Base-by-base conservation (phyloP, 768 basidiomycete species). In the Cantharellus cinnabarinus region DNA sequence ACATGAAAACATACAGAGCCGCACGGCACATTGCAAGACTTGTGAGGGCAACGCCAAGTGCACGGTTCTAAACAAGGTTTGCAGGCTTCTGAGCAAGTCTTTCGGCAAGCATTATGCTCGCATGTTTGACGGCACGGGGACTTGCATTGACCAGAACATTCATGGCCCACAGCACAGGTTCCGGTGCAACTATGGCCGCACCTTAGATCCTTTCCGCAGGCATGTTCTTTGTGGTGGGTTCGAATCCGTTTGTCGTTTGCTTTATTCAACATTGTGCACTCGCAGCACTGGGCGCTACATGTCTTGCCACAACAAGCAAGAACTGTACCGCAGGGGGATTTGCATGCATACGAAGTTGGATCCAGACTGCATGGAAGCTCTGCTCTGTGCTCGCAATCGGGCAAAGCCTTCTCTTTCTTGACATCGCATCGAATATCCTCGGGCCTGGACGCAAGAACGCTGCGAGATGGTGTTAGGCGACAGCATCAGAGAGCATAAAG, bases 41-140 rank as follows among this genome's bases (percentile, higher is more conserved):
- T 62, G 63, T 84, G 83, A 5, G 71, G 63, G 63, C 83, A 85
- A 59, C 50, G 64, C 79, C 83, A 84, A 2, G 70, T 71, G 62
- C 83, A 85, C 3, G 73, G 68, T 63, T 80, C 76, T 63, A 77
- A 74, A 65, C 83, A 85, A 2, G 81, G 80, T 0, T 77, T 72
- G 62, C 82, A 83, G 1, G 77, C 75, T 0, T 64, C 69, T 1
- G 74, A 77, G 61, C 83, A 84, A 15, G 68, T 63, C 0, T 66
- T 64, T 3, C 59, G 69, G 65, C 82, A 83, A 7, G 66, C 68
- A 1, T 76, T 70, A 65, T 83, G 82, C 14, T 64, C 50, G 63
- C 82, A 84, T 10, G 66, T 68, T 63, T 82, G 79, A 29, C 77
- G 71, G 61, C 81, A 83, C 3, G 64, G 61, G 20, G 70, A 63